Conservation (phyloP, 2,329 filamentous ascomycete species). For the Colletotrichum tofieldiae region DNA sequence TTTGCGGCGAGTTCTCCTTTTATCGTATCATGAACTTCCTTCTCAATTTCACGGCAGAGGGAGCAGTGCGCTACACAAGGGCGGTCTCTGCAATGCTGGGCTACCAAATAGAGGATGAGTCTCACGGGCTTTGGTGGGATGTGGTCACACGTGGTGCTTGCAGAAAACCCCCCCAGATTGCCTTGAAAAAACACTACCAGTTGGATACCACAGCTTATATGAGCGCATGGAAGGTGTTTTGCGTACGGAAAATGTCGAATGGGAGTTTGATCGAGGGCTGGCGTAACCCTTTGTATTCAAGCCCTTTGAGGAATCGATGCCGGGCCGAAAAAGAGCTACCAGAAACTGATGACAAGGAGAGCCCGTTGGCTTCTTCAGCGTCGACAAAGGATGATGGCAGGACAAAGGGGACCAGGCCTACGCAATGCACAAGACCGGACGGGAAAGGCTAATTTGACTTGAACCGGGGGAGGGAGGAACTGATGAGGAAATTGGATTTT, state of each 20-base stretch:
- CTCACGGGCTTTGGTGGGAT: conserved; percentile 4
- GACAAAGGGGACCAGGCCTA: conserved; percentile 14
- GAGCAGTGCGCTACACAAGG: background rate
- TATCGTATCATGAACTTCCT: background rate
- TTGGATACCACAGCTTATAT: background rate
- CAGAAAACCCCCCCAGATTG: background rate
- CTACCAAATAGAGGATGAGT: conserved; percentile 4
- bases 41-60: background rate
- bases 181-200: background rate
- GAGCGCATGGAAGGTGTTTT: background rate
- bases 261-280: background rate
- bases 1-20: background rate
- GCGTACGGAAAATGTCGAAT: conserved; percentile 1
- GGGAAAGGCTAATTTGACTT: conserved; percentile 30
- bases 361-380: conserved; percentile 23
- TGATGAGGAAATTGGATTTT: conserved; percentile 6
- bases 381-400: conserved; percentile 25
- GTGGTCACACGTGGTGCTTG: conserved; percentile 16
- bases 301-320: background rate
- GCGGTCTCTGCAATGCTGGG: conserved; percentile 3
- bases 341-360: conserved; percentile 21
- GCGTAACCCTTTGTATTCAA: conserved; percentile 21
- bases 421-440: conserved; percentile 15
- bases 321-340: background rate
- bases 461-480: conserved; percentile 13